Conservation (phyloP, 2,329 filamentous ascomycete genomes). For the Grosmannia serpens region DNA sequence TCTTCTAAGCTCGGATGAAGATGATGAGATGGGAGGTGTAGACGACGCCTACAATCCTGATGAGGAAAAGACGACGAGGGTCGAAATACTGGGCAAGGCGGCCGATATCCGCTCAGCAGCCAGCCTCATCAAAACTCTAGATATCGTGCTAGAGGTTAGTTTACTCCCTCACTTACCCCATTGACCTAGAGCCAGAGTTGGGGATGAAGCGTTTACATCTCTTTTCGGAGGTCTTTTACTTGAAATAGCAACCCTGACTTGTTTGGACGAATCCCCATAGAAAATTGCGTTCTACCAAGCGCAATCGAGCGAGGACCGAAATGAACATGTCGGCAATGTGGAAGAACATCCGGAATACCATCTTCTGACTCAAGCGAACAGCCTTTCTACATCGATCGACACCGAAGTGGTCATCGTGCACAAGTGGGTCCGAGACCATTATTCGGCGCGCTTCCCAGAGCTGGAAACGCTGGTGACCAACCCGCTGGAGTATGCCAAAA, state of each 20-base stretch:
- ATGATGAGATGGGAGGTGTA: slow-evolving; percentile 42
- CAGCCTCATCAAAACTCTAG: slow-evolving; percentile 67
- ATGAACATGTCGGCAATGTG: slow-evolving; percentile 63
- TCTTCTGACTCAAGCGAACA: slow-evolving; percentile 78
- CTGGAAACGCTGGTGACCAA: slow-evolving; percentile 83
- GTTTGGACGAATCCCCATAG: slow-evolving; percentile 44
- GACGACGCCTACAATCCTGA: slow-evolving; percentile 48
- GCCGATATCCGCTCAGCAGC: slow-evolving; percentile 72
- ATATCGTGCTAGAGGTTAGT: slow-evolving; percentile 74
- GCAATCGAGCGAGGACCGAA: slow-evolving; percentile 50
- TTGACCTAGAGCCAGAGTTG: not conserved
- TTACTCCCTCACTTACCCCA: not conserved
- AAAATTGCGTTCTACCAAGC: slow-evolving; percentile 71
- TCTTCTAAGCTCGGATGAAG: slow-evolving; percentile 47
- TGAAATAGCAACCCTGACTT: slow-evolving; percentile 55
- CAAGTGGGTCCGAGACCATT: slow-evolving; percentile 94
- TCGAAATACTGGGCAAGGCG: slow-evolving; percentile 72
- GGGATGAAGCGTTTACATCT: slow-evolving; percentile 52
- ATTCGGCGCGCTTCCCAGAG: slow-evolving; percentile 86
- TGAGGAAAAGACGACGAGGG: slow-evolving; percentile 61
- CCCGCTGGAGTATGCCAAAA: slow-evolving; percentile 89
- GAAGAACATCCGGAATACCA: slow-evolving; percentile 90
- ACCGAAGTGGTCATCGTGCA: slow-evolving; percentile 87
- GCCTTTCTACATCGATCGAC: slow-evolving; percentile 82
- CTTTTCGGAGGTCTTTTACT: slow-evolving; percentile 14